These are phyloP conservation scores for Pichia occidentalis DNA, from an alignment of 805 yeast species.

Conservation along the genomic window DNA sequence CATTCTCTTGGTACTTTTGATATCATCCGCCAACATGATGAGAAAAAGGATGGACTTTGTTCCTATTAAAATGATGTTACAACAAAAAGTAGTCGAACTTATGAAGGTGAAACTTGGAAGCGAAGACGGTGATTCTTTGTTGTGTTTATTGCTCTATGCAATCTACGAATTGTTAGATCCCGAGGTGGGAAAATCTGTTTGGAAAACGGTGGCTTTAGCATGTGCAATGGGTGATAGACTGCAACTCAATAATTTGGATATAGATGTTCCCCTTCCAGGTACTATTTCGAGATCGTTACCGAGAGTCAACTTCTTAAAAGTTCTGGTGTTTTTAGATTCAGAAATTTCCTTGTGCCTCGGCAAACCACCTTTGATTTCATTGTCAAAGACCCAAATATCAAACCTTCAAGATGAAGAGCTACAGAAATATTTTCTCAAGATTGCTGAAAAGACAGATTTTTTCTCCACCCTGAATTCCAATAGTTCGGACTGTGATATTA, in stretches of 20 bases:
- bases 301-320: constrained; percentile 9
- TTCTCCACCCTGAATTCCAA: constrained; percentile 7
- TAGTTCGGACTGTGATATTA: constrained; percentile 10
- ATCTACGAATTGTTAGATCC: constrained; percentile 18
- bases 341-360: constrained; percentile 14
- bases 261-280: constrained; percentile 11
- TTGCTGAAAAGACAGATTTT: constrained; percentile 7
- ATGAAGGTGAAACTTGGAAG: constrained; percentile 12
- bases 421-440: not conserved
- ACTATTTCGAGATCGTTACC: constrained; percentile 10
- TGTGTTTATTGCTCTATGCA: constrained; percentile 13
- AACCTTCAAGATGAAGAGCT: constrained; percentile 2
- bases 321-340: constrained; percentile 11
- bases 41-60: constrained; percentile 15
- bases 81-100: constrained; percentile 14
- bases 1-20: constrained; percentile 14
- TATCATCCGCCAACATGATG: constrained; percentile 20
- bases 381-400: constrained; percentile 8
- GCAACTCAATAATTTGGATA: constrained; percentile 11
- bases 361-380: constrained; percentile 11
- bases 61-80: constrained; percentile 17
- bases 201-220: constrained; percentile 17
- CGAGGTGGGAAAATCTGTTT: constrained; percentile 13
- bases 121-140: constrained; percentile 17
- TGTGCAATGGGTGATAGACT: constrained; percentile 17